Evolutionary conservation across 2,329 filamentous ascomycete genomes (phyloP).

Genomic region (Xylariaceae sp.): DNA sequence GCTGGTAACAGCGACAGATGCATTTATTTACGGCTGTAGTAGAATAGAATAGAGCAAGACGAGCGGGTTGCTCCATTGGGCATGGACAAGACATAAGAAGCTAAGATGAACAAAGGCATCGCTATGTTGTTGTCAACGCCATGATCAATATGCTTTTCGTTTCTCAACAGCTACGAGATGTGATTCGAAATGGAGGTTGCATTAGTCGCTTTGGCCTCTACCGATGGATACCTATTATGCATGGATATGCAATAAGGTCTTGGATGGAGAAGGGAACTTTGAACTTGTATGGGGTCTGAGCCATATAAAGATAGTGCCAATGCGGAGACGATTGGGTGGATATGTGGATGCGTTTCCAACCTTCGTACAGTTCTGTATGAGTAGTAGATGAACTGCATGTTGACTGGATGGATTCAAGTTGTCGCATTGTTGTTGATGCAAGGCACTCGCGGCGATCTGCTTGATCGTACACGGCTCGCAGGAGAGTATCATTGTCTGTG

Average conservation of each 20-base stretch:
- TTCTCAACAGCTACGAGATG: conserved; percentile 6
- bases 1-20: conserved; percentile 2
- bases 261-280: conserved; percentile 11
- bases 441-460: conserved; percentile 18
- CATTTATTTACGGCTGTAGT: background rate
- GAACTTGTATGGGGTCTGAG: background rate
- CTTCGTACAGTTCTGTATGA: no score
- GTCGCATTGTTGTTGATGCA: conserved; percentile 11
- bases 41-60: background rate
- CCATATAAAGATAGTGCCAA: background rate
- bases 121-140: background rate
- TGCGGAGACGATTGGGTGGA: conserved; percentile 8
- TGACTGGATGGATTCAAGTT: background rate
- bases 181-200: conserved; percentile 21
- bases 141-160: background rate
- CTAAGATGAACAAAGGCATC: background rate
- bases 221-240: no score
- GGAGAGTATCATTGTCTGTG: background rate
- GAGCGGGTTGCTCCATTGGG: conserved; percentile 17
- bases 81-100: conserved; percentile 5
- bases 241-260: conserved; percentile 17
- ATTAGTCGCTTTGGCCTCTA: conserved; percentile 14
- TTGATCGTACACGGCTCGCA: conserved; percentile 1
- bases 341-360: background rate
- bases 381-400: no score